Evolutionary conservation across 768 basidiomycete genomes (phyloP).

Genomic region (Phaeotremella fagi): DNA sequence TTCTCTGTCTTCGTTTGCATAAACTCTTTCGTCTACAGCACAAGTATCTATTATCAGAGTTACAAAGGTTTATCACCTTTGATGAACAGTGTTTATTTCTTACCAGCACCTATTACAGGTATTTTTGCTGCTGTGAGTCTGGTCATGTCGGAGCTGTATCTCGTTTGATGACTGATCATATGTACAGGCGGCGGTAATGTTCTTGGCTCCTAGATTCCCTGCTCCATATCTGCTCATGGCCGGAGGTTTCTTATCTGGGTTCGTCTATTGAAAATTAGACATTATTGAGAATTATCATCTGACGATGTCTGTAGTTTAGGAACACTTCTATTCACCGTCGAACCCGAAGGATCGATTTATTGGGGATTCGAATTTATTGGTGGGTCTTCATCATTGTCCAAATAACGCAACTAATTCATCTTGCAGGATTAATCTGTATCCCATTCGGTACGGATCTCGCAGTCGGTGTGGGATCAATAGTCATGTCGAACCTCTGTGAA

Average conservation of each 20-base stretch:
- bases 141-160: neutral
- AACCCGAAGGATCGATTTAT: conserved; percentile 5
- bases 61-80: conserved; percentile 19
- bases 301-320: conserved; percentile 2
- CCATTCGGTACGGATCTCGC: neutral
- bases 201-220: neutral
- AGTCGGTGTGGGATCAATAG: neutral
- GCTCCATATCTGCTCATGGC: neutral
- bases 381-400: neutral
- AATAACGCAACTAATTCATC: too few relatives aligned
- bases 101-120: conserved; percentile 12
- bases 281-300: too few relatives aligned
- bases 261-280: neutral
- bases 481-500: neutral
- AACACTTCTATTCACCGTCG: conserved; percentile 7
- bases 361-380: conserved; percentile 14
- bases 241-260: conserved; percentile 4
- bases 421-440: neutral
- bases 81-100: conserved; percentile 6
- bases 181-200: conserved; percentile 4
- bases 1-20: conserved; percentile 5
- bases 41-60: conserved; percentile 25
- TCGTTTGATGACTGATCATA: neutral
- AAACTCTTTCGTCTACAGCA: conserved; percentile 10
- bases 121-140: conserved; percentile 8